Evolutionary conservation across 1,139 yeast species (phyloP).

Genomic region (Debaryomycetaceae sp.): DNA sequence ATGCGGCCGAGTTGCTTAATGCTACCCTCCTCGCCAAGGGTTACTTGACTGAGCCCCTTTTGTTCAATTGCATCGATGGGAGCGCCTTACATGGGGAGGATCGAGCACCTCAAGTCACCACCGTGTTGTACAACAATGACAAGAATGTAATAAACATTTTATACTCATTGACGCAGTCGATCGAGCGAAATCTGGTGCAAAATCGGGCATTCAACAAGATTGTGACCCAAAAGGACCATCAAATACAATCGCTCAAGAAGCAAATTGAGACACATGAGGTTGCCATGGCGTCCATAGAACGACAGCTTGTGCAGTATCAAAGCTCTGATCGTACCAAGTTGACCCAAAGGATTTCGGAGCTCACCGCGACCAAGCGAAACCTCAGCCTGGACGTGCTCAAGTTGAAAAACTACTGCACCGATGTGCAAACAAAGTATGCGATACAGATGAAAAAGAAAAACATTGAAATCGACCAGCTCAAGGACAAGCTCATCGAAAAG

Average conservation of each 20-base stretch:
- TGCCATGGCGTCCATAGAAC: constrained; percentile 17
- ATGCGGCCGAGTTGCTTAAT: constrained; percentile 39
- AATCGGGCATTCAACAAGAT: constrained; percentile 29
- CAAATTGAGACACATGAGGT: constrained; percentile 20
- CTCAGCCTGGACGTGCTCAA: constrained; percentile 28
- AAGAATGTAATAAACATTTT: constrained; percentile 40
- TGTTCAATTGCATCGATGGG: constrained; percentile 36
- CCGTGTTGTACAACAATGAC: constrained; percentile 37
- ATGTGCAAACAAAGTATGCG: constrained; percentile 34
- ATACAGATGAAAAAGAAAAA: constrained; percentile 39
- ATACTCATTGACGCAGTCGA: constrained; percentile 34
- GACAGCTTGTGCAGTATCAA: constrained; percentile 15
- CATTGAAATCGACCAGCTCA: constrained; percentile 32
- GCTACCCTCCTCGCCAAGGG: constrained; percentile 35
- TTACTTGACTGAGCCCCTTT: constrained; percentile 28
- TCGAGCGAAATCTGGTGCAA: constrained; percentile 36
- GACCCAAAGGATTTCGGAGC: constrained; percentile 17
- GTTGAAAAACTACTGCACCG: constrained; percentile 26
- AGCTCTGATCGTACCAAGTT: constrained; percentile 17
- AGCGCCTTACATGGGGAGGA: constrained; percentile 16
- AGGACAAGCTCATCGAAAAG: constrained; percentile 35
- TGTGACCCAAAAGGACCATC: constrained; percentile 26
- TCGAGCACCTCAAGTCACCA: constrained; percentile 18
- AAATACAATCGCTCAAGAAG: constrained; percentile 22
- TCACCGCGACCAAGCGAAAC: constrained; percentile 22